Percentiles rank a stretch among this genome's conserved stretches.
Conservation (phyloP, 495 filamentous ascomycete genomes). For the Geopyxis carbonaria region DNA sequence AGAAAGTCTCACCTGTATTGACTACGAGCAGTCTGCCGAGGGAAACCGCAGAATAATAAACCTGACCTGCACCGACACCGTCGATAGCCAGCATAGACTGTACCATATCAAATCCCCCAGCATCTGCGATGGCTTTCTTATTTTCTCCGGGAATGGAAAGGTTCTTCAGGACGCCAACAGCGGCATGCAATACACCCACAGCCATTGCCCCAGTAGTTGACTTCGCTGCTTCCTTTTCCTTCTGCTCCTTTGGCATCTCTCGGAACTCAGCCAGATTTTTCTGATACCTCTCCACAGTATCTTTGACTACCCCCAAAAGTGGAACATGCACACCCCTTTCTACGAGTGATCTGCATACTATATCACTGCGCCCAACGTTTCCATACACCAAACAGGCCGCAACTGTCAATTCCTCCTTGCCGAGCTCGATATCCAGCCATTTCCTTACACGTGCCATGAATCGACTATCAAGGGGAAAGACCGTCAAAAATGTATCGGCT, state of each 20-base stretch:
- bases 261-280: conserved; percentile 16
- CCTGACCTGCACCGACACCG: conserved; percentile 44
- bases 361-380: conserved; percentile 59
- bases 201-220: conserved; percentile 15
- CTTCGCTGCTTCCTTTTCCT: neutral
- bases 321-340: conserved; percentile 36
- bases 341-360: conserved; percentile 41
- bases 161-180: conserved; percentile 63
- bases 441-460: conserved; percentile 37
- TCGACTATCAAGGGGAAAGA: conserved; percentile 33
- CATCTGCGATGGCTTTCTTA: conserved; percentile 38
- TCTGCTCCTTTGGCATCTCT: conserved; percentile 1
- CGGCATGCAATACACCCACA: conserved; percentile 38
- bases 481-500: conserved; percentile 23
- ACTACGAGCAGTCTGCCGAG: conserved; percentile 44
- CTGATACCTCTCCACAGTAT: conserved; percentile 23
- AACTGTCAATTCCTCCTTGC: conserved; percentile 38
- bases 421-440: conserved; percentile 34
- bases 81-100: conserved; percentile 42
- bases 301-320: conserved; percentile 37
- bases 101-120: conserved; percentile 31
- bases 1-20: conserved; percentile 35
- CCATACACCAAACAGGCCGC: conserved; percentile 60
- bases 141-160: conserved; percentile 51
- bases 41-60: conserved; percentile 51